Evolutionary conservation across 768 basidiomycete genomes (phyloP), one percentile per base, ranked within the genome.

Genomic region (Pleurotus tuoliensis): DNA sequence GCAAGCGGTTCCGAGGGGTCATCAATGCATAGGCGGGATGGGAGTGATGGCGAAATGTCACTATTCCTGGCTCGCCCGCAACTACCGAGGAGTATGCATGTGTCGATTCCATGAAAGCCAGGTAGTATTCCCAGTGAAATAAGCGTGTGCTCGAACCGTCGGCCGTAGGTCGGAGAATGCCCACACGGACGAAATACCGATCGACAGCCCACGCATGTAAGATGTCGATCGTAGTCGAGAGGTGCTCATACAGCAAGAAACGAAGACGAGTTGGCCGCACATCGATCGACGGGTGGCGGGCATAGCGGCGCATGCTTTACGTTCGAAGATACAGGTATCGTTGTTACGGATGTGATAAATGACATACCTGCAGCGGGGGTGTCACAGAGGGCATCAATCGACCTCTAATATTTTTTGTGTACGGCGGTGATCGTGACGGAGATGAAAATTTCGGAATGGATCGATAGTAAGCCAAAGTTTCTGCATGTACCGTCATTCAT

Each of bases 101-200:
- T 12, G 51, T 41, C 24, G 51, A 53, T 53, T 39, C 39, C 51
- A 53, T 39, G 51, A 40, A 53, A 40, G 51, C 51, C 51, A 53
- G 51, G 38, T 13, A 41, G 20, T 44, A 44, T 22, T 44, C 41
- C 41, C 41, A 44, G 7, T 44, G 41, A 44, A 22, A 44, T 44
- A 44, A 44, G 11, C 30, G 30, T 34, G 30, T 34, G 30, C 41
- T 16, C 9, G n/a, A 44, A 22, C n/a, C n/a, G n/a, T 44, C 41
- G 41, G 41, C 20, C 15, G 16, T 44, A 44, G 20, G 41, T 16
- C 41, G 41, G 41, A 22, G 20, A 44, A 44, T 44, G 20, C 20
- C n/a, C 20, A 44, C 41, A 22, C 41, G n/a, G 41, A 5, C 20
- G 20, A 22, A 44, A 44, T 16, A 12, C 41, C 41, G 41, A 44